Percentiles rank a stretch among this genome's conserved stretches.
Conservation (phyloP, 306 rosid species). For the Vigna radiata region DNA sequence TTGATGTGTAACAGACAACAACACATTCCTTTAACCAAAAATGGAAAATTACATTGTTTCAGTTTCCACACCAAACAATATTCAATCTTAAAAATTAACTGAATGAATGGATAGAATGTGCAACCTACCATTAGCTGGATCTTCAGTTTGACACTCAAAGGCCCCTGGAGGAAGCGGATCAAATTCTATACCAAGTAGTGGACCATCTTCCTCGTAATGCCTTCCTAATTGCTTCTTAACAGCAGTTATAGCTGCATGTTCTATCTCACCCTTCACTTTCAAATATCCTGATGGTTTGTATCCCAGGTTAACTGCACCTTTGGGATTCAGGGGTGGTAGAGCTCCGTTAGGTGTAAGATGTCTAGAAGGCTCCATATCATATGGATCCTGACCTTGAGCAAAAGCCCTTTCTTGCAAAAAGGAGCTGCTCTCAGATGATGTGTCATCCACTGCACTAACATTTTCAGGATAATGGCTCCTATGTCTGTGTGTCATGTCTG, state of each 20-base stretch:
- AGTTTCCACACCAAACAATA: conserved; percentile 6
- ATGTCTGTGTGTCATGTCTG: conserved; percentile 57
- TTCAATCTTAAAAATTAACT: conserved; percentile 30
- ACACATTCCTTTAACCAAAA: conserved; percentile 7
- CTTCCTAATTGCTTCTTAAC: conserved; percentile 94
- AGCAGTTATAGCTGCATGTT: conserved; percentile 96
- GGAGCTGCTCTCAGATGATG: conserved; percentile 94
- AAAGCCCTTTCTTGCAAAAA: conserved; percentile 69
- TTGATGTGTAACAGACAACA: conserved; percentile 1
- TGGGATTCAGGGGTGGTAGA: conserved; percentile 68
- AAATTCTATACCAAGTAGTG: conserved; percentile 82
- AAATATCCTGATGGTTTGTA: conserved; percentile 95
- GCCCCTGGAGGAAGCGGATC: conserved; percentile 95
- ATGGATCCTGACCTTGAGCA: conserved; percentile 73
- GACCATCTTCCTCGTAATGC: conserved; percentile 84
- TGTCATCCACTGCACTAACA: conserved; percentile 65
- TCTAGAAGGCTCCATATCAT: conserved; percentile 70
- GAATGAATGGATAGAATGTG: conserved; percentile 4
- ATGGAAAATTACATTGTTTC: conserved; percentile 16
- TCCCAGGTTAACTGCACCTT: conserved; percentile 55
- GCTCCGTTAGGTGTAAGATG: conserved; percentile 57
- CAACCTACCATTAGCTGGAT: conserved; percentile 71
- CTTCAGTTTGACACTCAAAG: conserved; percentile 68
- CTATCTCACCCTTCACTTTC: conserved; percentile 95
- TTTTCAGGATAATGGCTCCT: conserved; percentile 60